A percentile compares a stretch with the other conserved stretches of the same genome.
Conservation (phyloP, 164 flowering plant genomes). For the Vitis rupestris region DNA sequence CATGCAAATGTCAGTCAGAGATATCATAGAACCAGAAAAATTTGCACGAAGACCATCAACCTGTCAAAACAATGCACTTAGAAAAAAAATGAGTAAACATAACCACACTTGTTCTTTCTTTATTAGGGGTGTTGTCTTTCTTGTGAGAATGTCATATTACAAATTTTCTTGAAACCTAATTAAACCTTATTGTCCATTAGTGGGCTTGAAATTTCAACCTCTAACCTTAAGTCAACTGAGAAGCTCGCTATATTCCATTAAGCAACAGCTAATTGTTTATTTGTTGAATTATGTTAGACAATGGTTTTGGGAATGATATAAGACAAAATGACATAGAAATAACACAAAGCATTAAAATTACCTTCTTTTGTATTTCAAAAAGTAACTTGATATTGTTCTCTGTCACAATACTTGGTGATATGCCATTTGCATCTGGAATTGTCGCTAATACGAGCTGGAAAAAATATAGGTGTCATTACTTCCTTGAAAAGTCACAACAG, state of each 20-base stretch:
- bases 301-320: neutral
- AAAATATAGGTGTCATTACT: constrained; percentile 6
- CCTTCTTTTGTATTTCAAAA: constrained; percentile 91
- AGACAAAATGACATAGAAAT: constrained; percentile 2
- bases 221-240: too few relatives aligned
- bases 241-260: too few relatives aligned
- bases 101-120: neutral
- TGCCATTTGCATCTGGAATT: constrained; percentile 50
- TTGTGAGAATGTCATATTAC: too few relatives aligned
- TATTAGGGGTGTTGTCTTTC: too few relatives aligned
- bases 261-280: too few relatives aligned
- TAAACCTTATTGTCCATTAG: too few relatives aligned
- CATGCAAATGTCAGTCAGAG: constrained; percentile 83
- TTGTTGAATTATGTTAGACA: too few relatives aligned
- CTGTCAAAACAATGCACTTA: constrained; percentile 32
- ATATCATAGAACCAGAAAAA: constrained; percentile 70
- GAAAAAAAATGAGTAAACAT: neutral
- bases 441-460: constrained; percentile 84
- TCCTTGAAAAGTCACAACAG: neutral
- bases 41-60: constrained; percentile 79
- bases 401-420: constrained; percentile 69
- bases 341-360: constrained; percentile 18
- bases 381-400: constrained; percentile 75
- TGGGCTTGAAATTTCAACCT: too few relatives aligned
- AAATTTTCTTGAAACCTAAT: too few relatives aligned